Base-by-base conservation (phyloP, 1,139 yeast species). In the Komagataea norvegica region DNA sequence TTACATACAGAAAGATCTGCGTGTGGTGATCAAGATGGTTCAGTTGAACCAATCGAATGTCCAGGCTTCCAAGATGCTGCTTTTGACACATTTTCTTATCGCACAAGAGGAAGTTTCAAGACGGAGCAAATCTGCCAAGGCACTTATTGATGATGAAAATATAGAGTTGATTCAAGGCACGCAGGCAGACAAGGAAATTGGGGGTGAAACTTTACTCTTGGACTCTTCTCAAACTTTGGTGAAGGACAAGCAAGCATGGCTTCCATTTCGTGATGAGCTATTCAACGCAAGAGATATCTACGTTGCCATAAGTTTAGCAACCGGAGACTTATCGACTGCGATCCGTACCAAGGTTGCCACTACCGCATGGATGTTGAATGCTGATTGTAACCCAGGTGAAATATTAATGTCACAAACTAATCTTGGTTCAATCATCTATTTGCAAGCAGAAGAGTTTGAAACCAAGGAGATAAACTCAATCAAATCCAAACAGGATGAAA, bases 221-320 rank as follows among this genome's bases (percentile, higher is more conserved):
- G 23, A 33, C 14, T 17, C 26, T 13, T 14, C 18, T 18, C 8
- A 16, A 5, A 10, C 16, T 2, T 7, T 61, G 25, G 51, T 59
- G 13, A 57, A 58, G 31, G 55, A 61, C 38, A 54, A 60, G n/a
- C 70, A 68, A 39, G 74, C 76, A 2, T 77, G 85, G 84, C 75
- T 72, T 45, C 88, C 89, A 3, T 84, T 81, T 51, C 65, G 79
- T 24, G 87, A 81, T 45, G 95, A 85, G 55, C 72, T 79, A 45
- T 80, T 85, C 60, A 77, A 77, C 42, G 82, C 85, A 3, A 68
- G 87, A 62, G 91, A 84, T 49, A 55, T 84, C 42, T 70, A 78
- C 44, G 74, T 81, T 8, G 86, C 88, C 2, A 67, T 79, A 26
- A 79, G 85, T 47, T 59, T 83, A 15, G 69, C 83, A 2, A 68